Evolutionary conservation across 2,329 filamentous ascomycete genomes (phyloP).

Genomic region (Periconia macrospinosa): DNA sequence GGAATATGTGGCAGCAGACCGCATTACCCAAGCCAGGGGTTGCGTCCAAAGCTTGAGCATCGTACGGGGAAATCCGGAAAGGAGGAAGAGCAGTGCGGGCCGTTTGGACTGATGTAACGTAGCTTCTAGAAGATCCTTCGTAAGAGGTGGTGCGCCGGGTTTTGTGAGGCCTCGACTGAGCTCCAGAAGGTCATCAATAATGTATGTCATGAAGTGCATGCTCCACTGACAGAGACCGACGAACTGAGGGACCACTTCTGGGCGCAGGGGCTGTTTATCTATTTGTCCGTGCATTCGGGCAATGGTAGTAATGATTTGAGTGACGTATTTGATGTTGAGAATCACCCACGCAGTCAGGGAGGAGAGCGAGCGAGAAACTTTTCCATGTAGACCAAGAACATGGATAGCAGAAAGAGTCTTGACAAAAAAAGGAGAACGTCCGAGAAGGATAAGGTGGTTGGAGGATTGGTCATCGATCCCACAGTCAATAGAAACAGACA

Average conservation of each 20-base stretch:
- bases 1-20: constrained; percentile 26
- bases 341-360: constrained; percentile 76
- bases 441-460: constrained; percentile 39
- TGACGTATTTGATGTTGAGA: constrained; percentile 72
- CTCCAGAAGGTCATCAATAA: constrained; percentile 55
- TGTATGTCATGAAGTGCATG: constrained; percentile 63
- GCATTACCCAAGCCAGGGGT: constrained; percentile 35
- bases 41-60: constrained; percentile 42
- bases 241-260: constrained; percentile 38
- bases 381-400: constrained; percentile 63
- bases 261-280: constrained; percentile 44
- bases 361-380: constrained; percentile 57
- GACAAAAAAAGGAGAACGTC: constrained; percentile 68
- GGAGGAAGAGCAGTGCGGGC: constrained; percentile 34
- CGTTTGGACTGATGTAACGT: constrained; percentile 37
- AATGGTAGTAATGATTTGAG: constrained; percentile 64
- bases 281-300: constrained; percentile 51
- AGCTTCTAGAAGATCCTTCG: constrained; percentile 26
- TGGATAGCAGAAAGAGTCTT: constrained; percentile 78
- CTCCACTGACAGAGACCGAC: constrained; percentile 79
- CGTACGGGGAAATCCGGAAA: constrained; percentile 38
- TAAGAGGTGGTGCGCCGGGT: constrained; percentile 47
- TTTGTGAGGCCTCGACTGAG: constrained; percentile 25
- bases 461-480: constrained; percentile 70
- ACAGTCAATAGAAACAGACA: constrained; percentile 69